Base-by-base conservation (phyloP, 495 filamentous ascomycete genomes). In the Xylaria curta region DNA sequence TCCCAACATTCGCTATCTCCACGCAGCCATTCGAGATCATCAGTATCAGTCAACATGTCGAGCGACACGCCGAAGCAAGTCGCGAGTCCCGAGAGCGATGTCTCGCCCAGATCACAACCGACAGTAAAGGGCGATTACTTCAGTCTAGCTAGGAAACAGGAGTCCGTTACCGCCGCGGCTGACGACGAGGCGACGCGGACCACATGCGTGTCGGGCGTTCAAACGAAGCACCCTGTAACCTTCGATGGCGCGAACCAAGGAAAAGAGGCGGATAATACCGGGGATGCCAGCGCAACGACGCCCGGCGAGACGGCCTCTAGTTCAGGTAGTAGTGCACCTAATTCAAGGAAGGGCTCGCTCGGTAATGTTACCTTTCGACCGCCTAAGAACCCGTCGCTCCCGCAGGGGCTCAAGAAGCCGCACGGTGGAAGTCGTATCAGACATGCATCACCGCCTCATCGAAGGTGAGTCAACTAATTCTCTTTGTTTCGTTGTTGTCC, bases 401-500 rank as follows among this genome's bases (percentile, higher is more conserved):
- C 84, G 24, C 84, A 85, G 58, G 84, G 84, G 33, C 58, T 75
- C 7, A 82, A 82, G 65, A 82, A 82, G 44, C 83, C 80, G 61
- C 83, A 83, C 38, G 80, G 81, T 61, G 81, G 79, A 66, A 74
- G 66, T 59, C 78, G 84, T 21, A 79, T 84, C 42, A 77, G 82
- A 53, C 78, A 79, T n/a, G 82, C 81, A 36, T 86, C 84, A n/a
- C 84, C 83, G 38, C 81, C 81, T 53, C 82, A 84, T 61, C 75
- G 78, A 69, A 84, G 78, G 84, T 85, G 77, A 84, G 84, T 82
- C 40, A 19, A 33, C 3, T 65, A 24, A 47, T 61, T 72, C n/a
- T 40, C 59, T 69, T 49, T 66, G 3, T 28, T 68, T 68, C 53
- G 58, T 68, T 68, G 60, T 70, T n/a, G 49, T 58, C 4, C 31